Base-by-base conservation (phyloP, 2,329 filamentous ascomycete genomes). In the Talaromyces verruculosus region DNA sequence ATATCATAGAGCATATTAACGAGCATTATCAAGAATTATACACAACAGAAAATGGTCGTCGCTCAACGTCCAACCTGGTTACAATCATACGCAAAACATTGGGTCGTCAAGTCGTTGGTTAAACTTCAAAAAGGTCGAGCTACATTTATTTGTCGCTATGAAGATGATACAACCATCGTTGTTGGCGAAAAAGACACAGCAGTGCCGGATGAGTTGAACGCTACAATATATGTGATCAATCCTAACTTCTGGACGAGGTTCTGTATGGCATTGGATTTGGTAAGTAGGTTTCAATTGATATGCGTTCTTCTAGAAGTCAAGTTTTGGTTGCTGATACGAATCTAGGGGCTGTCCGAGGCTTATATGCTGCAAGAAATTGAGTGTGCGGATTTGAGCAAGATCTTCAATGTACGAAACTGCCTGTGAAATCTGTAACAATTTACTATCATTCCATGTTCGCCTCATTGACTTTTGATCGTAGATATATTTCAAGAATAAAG, bases 301-400 rank as follows among this genome's bases (percentile, higher is more conserved):
- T 37, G 4, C 30, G 2, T 33, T n/a, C 3, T 35, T 55, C 10
- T 35, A 6, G 17, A 35, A 19, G 8, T 22, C 51, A 33, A 35
- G 8, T 6, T 2, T 35, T 19, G 15, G 6, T 17, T 39, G 28
- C 61, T 64, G 15, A 57, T 19, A 6, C 35, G 17, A 13, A 13
- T n/a, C 2, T 62, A 82, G 81, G 89, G 89, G 2, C 91, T 92
- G 69, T 86, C 89, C 13, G 87, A 90, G 74, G 85, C 88, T 33
- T 91, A 90, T 72, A 91, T 92, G 88, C 81, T 91, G 17, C 87
- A 87, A 53, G 89, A 92, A 74, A 83, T 91, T 33, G 85, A 87
- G 61, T 91, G 89, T 67, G 79, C 84, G 11, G 85, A 91, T 73
- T 74, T 92, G 70, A 88, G 87, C 1, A 83, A 83, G 1, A 91